Conservation (phyloP, 345 rosid species). For the Litchi chinensis region DNA sequence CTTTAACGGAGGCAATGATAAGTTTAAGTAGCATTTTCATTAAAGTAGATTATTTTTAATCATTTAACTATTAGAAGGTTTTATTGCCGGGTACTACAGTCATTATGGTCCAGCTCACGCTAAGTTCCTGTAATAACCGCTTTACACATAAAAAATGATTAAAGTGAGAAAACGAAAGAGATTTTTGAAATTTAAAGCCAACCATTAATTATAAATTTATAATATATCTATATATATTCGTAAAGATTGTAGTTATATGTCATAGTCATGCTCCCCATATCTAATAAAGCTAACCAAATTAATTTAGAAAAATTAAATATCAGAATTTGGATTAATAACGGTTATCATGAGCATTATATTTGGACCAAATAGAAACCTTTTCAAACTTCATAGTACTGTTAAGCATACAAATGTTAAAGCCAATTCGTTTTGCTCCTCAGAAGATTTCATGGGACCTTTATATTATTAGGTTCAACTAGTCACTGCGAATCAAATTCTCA, state of each 20-base stretch:
- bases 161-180: neutral
- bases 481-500: neutral
- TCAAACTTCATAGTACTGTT: neutral
- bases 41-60: neutral
- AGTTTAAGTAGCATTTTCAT: neutral
- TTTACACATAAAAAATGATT: conserved; percentile 1
- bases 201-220: neutral
- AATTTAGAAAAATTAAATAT: no score
- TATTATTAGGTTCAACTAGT: neutral
- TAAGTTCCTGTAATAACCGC: neutral
- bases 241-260: neutral
- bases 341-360: neutral
- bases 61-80: neutral
- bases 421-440: neutral
- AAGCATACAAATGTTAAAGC: neutral
- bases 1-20: neutral
- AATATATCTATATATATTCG: neutral
- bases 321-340: neutral
- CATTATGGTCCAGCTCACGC: neutral
- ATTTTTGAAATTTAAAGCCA: neutral
- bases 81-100: neutral
- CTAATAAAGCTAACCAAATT: neutral
- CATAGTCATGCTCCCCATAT: conserved; percentile 4
- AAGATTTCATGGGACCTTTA: neutral
- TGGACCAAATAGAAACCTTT: neutral